Conservation (phyloP, 257 asterid genomes). For the Cordia subcordata region DNA sequence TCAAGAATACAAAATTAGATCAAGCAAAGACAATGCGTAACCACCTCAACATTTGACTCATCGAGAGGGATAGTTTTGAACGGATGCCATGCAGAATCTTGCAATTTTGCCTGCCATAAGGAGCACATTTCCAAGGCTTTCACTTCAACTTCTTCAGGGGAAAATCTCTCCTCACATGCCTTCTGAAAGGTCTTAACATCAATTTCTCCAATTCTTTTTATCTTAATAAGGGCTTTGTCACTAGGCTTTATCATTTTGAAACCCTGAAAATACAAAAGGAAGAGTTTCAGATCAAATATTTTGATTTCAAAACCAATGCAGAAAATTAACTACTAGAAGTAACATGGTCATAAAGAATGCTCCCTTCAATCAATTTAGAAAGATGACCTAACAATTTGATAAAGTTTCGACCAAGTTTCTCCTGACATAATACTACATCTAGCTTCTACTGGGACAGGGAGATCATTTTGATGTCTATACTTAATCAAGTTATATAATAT, state of each 20-base stretch:
- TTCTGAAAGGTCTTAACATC: slow-evolving; percentile 51
- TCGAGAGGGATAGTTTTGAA: slow-evolving; percentile 34
- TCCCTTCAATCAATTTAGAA: neutral
- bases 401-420: no score
- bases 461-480: no score
- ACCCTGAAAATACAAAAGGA: slow-evolving; percentile 35
- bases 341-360: neutral
- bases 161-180: slow-evolving; percentile 45
- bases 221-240: slow-evolving; percentile 49
- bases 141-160: slow-evolving; percentile 48
- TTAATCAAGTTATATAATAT: no score
- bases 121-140: slow-evolving; percentile 55
- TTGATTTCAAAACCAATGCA: neutral
- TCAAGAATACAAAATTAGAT: no score
- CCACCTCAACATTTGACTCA: slow-evolving; percentile 41
- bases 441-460: no score
- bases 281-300: neutral
- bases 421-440: no score
- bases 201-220: slow-evolving; percentile 81
- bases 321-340: neutral
- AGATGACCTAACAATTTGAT: neutral
- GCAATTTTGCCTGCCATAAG: slow-evolving; percentile 62
- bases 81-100: slow-evolving; percentile 65
- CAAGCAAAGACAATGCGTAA: neutral
- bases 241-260: slow-evolving; percentile 40